Evolutionary conservation across 495 filamentous ascomycete genomes (phyloP).

Genomic region (Penicillium roqueforti): DNA sequence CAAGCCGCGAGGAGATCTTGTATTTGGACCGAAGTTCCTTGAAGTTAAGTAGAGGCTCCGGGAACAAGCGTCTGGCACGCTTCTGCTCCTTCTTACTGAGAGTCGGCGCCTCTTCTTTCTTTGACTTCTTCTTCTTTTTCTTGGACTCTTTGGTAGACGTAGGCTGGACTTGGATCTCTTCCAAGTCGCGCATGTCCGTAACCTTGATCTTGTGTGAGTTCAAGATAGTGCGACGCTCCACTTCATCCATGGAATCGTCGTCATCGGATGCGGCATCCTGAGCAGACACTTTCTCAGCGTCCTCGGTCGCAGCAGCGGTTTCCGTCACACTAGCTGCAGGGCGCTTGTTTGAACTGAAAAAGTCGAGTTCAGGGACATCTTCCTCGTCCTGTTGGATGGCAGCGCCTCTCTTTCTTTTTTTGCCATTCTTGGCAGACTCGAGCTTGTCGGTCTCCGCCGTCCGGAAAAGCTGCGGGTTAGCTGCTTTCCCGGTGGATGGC

Average conservation of each 20-base stretch:
- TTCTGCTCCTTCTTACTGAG: slow-evolving; percentile 52
- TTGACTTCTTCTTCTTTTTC: slow-evolving; percentile 50
- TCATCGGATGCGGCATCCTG: slow-evolving; percentile 26
- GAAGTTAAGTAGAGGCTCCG: slow-evolving; percentile 76
- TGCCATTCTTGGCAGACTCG: slow-evolving; percentile 31
- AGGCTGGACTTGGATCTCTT: slow-evolving; percentile 34
- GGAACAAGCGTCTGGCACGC: slow-evolving; percentile 55
- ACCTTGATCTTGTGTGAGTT: slow-evolving; percentile 85
- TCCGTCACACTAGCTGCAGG: slow-evolving; percentile 19
- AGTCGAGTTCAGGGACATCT: slow-evolving; percentile 33
- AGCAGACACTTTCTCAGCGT: slow-evolving; percentile 15
- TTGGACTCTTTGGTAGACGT: slow-evolving; percentile 44
- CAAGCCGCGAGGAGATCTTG: slow-evolving; percentile 63
- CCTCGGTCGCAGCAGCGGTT: slow-evolving; percentile 12
- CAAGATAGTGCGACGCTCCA: slow-evolving; percentile 69
- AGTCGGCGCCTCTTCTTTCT: slow-evolving; percentile 34
- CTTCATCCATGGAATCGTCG: slow-evolving; percentile 46
- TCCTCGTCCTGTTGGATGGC: slow-evolving; percentile 21
- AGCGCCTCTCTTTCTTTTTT: slow-evolving; percentile 39
- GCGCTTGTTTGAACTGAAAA: slow-evolving; percentile 34
- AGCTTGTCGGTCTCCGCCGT: slow-evolving; percentile 32
- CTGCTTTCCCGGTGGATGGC: slow-evolving; percentile 47
- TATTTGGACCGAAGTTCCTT: slow-evolving; percentile 64
- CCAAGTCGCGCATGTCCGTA: slow-evolving; percentile 56
- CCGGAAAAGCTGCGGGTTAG: slow-evolving; percentile 53